These are phyloP conservation scores for Lachnellula occidentalis DNA, from an alignment of 2,329 filamentous ascomycete species.

Conservation along the genomic window DNA sequence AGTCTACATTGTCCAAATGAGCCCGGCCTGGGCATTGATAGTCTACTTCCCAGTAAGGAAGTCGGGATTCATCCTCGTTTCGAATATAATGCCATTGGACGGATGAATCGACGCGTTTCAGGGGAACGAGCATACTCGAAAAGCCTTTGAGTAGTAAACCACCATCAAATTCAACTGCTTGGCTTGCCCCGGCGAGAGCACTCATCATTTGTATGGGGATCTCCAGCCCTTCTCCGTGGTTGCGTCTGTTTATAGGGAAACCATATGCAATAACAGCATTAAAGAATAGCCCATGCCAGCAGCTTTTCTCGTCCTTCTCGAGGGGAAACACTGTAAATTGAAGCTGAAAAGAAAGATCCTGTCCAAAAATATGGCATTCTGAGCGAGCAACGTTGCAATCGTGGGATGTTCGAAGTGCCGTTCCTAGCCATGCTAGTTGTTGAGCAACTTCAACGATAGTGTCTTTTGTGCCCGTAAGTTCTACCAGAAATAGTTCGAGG, in stretches of 20 bases:
- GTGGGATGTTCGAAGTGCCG: not conserved
- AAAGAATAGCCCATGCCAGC: not conserved
- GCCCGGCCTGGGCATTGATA: not conserved
- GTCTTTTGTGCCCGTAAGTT: not conserved
- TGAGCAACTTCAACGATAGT: not conserved
- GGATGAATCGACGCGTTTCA: constrained; percentile 1
- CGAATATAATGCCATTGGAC: constrained; percentile 22
- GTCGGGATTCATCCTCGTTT: constrained; percentile 1
- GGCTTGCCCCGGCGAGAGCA: not conserved
- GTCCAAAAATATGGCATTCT: not conserved
- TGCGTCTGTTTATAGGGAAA: not conserved
- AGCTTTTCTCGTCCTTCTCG: not conserved
- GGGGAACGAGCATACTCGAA: constrained; percentile 14
- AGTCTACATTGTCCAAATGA: constrained; percentile 1
- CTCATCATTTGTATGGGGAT: not conserved
- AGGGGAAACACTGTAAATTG: not conserved
- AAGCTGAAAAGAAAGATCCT: too few relatives aligned
- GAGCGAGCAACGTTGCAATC: not conserved
- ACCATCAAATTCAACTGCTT: constrained; percentile 8
- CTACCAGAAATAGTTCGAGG: too few relatives aligned
- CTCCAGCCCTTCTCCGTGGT: not conserved
- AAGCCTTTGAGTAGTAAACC: constrained; percentile 21
- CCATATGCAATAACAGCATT: not conserved
- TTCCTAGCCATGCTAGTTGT: not conserved
- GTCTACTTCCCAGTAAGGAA: constrained; percentile 7